A percentile compares a stretch with the other conserved stretches of the same genome.
These are phyloP conservation scores for Mycena citricolor DNA, from an alignment of 1,284 basidiomycete species.

Conservation along the genomic window DNA sequence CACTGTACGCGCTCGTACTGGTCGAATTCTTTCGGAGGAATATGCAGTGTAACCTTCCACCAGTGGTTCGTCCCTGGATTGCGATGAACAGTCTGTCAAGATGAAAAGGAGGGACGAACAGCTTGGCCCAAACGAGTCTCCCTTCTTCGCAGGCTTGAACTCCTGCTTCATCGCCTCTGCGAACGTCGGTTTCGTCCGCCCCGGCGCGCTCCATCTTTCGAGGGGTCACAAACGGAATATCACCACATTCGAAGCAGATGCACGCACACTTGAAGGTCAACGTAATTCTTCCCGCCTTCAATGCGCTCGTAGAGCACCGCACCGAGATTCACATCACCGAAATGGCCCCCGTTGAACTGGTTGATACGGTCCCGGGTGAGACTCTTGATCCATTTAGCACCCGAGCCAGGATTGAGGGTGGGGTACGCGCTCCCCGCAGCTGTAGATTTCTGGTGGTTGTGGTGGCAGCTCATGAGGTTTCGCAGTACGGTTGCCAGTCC, in stretches of 20 bases:
- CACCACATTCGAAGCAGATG: not conserved
- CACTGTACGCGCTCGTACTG: constrained; percentile 89
- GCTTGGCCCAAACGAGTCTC: constrained; percentile 84
- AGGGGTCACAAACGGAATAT: not conserved
- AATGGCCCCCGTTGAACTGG: constrained; percentile 81
- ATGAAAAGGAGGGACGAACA: constrained; percentile 53
- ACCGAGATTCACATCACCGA: constrained; percentile 74
- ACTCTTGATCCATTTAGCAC: constrained; percentile 80
- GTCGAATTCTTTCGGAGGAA: constrained; percentile 70
- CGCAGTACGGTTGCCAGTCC: too few relatives aligned
- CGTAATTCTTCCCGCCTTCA: constrained; percentile 61
- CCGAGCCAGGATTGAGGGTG: constrained; percentile 60
- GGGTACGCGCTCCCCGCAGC: too few relatives aligned
- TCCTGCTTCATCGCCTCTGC: constrained; percentile 81
- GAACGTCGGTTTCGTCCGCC: constrained; percentile 77
- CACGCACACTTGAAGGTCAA: constrained; percentile 73
- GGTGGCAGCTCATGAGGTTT: too few relatives aligned
- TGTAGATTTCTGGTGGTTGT: too few relatives aligned
- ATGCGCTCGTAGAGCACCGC: constrained; percentile 75
- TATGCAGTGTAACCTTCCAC: constrained; percentile 83
- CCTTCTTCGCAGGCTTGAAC: constrained; percentile 80
- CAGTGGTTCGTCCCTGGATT: constrained; percentile 92
- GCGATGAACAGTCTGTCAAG: not conserved
- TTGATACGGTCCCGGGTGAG: constrained; percentile 68
- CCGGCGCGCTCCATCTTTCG: constrained; percentile 75